Percentiles rank a stretch among this genome's conserved stretches.
These are phyloP conservation scores for Lippia alba DNA, from an alignment of 305 asterid genomes.

Conservation along the genomic window DNA sequence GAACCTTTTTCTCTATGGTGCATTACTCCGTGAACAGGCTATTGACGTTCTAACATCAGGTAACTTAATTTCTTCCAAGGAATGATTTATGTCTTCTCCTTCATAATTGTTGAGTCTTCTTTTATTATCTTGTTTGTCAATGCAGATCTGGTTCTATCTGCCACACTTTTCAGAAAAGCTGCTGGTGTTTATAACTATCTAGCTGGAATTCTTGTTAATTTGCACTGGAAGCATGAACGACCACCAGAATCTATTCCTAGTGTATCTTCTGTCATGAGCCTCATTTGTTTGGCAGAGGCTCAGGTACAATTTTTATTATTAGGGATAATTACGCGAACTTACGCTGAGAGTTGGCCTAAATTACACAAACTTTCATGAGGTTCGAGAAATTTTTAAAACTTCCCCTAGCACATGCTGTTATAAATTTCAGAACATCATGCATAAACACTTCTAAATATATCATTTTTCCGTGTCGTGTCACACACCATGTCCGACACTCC, in stretches of 20 bases:
- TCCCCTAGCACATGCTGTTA: too few relatives aligned
- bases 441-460: too few relatives aligned
- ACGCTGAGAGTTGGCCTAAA: too few relatives aligned
- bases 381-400: too few relatives aligned
- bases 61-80: neutral
- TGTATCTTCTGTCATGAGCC: slow-evolving; percentile 52
- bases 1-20: slow-evolving; percentile 60
- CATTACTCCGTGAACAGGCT: slow-evolving; percentile 60
- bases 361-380: too few relatives aligned
- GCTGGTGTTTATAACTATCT: slow-evolving; percentile 62
- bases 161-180: slow-evolving; percentile 67
- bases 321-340: too few relatives aligned
- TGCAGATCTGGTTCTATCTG: slow-evolving; percentile 72
- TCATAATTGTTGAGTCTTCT: neutral
- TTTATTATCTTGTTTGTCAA: slow-evolving; percentile 18
- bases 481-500: too few relatives aligned
- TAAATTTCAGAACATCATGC: too few relatives aligned
- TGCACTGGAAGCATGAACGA: slow-evolving; percentile 39
- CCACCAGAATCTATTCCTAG: slow-evolving; percentile 60
- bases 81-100: neutral
- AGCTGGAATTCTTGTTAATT: slow-evolving; percentile 48
- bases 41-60: slow-evolving; percentile 59
- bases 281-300: slow-evolving; percentile 76
- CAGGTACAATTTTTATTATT: slow-evolving; percentile 51
- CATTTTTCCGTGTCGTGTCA: too few relatives aligned